phyloP scores from a whole-genome alignment of 306 rosid genomes.

The Fragaria nilgerrensis region DNA sequence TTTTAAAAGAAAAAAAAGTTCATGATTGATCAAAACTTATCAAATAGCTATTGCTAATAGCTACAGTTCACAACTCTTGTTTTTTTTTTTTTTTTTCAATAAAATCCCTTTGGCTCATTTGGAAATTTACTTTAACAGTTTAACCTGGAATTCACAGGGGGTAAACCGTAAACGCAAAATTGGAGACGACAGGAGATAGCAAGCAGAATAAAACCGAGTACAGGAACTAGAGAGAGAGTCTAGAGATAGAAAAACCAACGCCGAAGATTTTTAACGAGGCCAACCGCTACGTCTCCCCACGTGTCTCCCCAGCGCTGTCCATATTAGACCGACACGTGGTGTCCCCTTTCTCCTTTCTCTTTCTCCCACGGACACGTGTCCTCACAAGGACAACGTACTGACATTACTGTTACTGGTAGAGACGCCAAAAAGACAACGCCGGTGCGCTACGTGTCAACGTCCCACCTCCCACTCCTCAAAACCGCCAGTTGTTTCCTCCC shows the following conservation, averaged over 20 bases:
- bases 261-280: constrained; percentile 21
- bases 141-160: not conserved
- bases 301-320: not conserved
- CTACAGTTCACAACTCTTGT: no score
- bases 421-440: constrained; percentile 39
- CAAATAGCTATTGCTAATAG: no score
- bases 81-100: no score
- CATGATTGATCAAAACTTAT: no score
- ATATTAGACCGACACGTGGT: constrained; percentile 44
- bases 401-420: constrained; percentile 25
- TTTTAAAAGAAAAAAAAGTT: no score
- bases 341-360: no score
- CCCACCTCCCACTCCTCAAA: not conserved
- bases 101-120: no score
- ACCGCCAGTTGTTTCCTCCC: constrained; percentile 48
- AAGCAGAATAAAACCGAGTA: not conserved
- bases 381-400: constrained; percentile 19
- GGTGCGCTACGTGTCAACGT: constrained; percentile 53
- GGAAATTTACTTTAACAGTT: not conserved
- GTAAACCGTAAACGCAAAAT: not conserved
- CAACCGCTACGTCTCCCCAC: constrained; percentile 1
- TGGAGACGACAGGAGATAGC: constrained; percentile 6
- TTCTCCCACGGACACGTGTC: constrained; percentile 46
- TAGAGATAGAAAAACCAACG: constrained; percentile 26
- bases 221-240: not conserved